A percentile compares a stretch with the other conserved stretches of the same genome.
phyloP scores from a whole-genome alignment of 208 protist species.

The Tritrichomonas musculus region DNA sequence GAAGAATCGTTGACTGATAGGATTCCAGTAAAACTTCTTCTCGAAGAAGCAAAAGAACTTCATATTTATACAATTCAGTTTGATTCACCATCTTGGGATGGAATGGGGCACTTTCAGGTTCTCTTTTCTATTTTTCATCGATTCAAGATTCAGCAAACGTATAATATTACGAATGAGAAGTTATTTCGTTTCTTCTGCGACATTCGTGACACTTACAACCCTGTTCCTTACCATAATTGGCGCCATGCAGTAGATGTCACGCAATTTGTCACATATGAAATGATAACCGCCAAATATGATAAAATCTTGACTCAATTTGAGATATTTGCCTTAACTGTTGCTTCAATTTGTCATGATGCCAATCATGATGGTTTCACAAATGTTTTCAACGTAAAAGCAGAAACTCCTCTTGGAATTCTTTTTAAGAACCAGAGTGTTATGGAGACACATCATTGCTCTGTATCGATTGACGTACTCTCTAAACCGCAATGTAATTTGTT shows the following conservation, averaged over 20 bases:
- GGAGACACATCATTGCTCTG: constrained; percentile 57
- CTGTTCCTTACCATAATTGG: constrained; percentile 65
- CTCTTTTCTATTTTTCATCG: constrained; percentile 32
- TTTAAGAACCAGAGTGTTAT: constrained; percentile 61
- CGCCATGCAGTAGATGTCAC: constrained; percentile 61
- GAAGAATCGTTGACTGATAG: not conserved
- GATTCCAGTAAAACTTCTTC: not conserved
- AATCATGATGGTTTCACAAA: constrained; percentile 91
- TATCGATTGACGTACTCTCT: constrained; percentile 43
- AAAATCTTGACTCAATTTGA: constrained; percentile 61
- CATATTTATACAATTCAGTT: not conserved
- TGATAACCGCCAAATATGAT: constrained; percentile 52
- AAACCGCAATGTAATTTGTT: constrained; percentile 44
- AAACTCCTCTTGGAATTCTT: constrained; percentile 67
- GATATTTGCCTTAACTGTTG: constrained; percentile 69
- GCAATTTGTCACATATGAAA: constrained; percentile 52
- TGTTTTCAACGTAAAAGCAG: constrained; percentile 77
- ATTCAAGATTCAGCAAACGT: constrained; percentile 25
- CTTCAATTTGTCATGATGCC: constrained; percentile 83
- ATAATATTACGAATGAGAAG: constrained; percentile 9
- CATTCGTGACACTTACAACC: constrained; percentile 35
- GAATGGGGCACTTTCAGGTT: not conserved
- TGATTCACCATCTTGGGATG: not conserved
- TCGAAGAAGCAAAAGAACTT: not conserved
- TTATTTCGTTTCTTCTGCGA: constrained; percentile 25